Conservation (phyloP, 306 rosid species). For the Prunus fruticosa region DNA sequence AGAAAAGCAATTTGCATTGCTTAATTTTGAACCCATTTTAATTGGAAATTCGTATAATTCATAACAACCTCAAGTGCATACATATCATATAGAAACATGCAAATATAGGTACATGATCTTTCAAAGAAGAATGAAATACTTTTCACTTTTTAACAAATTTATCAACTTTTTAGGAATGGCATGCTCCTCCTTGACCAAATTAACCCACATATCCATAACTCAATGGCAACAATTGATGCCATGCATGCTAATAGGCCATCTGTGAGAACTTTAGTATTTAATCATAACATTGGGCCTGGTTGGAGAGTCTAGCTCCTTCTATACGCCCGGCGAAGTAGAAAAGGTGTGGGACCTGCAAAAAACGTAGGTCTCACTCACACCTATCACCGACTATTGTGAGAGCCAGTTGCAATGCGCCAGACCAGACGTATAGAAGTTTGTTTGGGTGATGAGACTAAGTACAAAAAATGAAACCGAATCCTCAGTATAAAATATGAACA, state of each 20-base stretch:
- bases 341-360: not conserved
- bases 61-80: conserved; percentile 4
- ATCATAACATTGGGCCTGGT: not conserved
- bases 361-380: not conserved
- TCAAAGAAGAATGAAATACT: not conserved
- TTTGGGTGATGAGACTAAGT: not conserved
- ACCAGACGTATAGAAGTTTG: not conserved
- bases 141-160: not conserved
- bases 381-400: not conserved
- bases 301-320: not conserved
- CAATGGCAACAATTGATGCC: not conserved
- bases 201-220: not conserved
- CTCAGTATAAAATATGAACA: not conserved
- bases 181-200: not conserved
- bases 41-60: not conserved
- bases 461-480: not conserved
- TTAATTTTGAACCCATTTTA: not conserved
- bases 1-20: not conserved
- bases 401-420: not conserved
- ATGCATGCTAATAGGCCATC: not conserved
- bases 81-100: not conserved
- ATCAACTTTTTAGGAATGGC: not conserved
- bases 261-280: not conserved
- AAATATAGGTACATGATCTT: not conserved
- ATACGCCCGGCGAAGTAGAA: not conserved